Percentiles rank a stretch among this genome's conserved stretches.
Conservation (phyloP, 2,329 filamentous ascomycete genomes). For the Epichloe hybrida region DNA sequence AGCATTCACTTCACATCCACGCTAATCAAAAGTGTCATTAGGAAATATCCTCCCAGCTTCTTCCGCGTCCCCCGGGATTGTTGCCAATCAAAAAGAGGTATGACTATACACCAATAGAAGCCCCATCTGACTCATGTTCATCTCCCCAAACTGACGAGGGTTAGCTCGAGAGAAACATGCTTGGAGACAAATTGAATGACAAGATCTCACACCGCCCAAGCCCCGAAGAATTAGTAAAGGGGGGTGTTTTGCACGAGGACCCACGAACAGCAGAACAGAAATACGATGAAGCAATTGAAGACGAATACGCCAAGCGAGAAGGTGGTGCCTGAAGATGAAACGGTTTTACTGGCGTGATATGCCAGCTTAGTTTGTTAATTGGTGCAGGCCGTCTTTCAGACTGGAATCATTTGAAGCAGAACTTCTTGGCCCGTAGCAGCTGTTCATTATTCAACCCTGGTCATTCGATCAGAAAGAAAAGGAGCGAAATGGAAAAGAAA, state of each 20-base stretch:
- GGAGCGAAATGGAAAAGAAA: no score
- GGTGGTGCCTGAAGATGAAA: conserved; percentile 38
- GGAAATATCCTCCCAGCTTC: conserved; percentile 79
- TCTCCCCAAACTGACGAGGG: not conserved
- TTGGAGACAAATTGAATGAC: conserved; percentile 73
- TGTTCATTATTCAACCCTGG: no score
- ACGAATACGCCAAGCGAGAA: conserved; percentile 50
- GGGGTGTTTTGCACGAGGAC: conserved; percentile 64
- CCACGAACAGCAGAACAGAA: conserved; percentile 43
- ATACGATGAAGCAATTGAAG: conserved; percentile 48
- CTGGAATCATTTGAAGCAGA: not conserved
- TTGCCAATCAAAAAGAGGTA: conserved; percentile 65
- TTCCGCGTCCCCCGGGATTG: conserved; percentile 63
- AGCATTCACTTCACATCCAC: not conserved
- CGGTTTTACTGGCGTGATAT: no score
- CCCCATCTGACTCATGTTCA: not conserved
- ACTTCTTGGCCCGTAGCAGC: no score
- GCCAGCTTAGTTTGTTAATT: not conserved
- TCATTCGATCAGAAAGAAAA: no score
- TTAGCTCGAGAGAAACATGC: conserved; percentile 72
- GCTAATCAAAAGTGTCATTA: conserved; percentile 23
- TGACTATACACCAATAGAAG: conserved; percentile 9
- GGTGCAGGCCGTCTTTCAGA: not conserved
- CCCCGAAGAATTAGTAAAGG: conserved; percentile 66
- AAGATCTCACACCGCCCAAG: conserved; percentile 67